phyloP scores from a whole-genome alignment of 2,329 filamentous ascomycete genomes.

The Sporothrix euskadiensis region DNA sequence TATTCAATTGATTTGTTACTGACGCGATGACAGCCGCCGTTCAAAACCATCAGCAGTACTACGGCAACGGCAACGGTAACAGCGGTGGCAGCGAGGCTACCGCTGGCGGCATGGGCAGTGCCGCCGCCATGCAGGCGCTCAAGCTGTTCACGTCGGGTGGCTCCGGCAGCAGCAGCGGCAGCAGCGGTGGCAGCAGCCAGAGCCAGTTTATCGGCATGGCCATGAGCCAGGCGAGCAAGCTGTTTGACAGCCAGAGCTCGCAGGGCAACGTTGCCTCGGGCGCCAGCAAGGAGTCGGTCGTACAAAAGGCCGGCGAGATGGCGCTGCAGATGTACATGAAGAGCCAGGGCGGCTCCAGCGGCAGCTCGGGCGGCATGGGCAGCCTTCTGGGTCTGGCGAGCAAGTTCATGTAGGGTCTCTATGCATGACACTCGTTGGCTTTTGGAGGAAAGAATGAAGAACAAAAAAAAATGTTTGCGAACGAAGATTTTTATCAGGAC shows the following conservation, averaged over 20 bases:
- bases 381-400: conserved; percentile 50
- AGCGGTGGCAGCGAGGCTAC: conserved; percentile 48
- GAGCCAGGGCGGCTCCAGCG: conserved; percentile 59
- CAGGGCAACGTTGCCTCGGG: conserved; percentile 56
- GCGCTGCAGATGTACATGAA: conserved; percentile 92
- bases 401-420: conserved; percentile 46
- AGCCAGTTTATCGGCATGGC: conserved; percentile 81
- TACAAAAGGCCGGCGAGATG: conserved; percentile 79
- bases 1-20: background rate
- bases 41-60: conserved; percentile 73
- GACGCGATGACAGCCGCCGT: conserved; percentile 50
- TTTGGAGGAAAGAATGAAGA: background rate
- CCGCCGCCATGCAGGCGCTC: conserved; percentile 78
- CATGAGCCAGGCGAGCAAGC: conserved; percentile 82
- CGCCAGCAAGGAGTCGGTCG: conserved; percentile 75
- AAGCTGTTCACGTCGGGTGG: conserved; percentile 66
- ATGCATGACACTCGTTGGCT: background rate
- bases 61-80: conserved; percentile 49
- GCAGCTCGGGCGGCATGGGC: conserved; percentile 50
- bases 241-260: conserved; percentile 61
- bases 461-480: background rate
- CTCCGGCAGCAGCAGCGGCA: conserved; percentile 46
- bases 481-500: background rate
- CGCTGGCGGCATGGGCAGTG: conserved; percentile 61
- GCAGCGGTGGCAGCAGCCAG: conserved; percentile 60